phyloP scores from a whole-genome alignment of 2,329 filamentous ascomycete species.

The Sporothrix inflata region DNA sequence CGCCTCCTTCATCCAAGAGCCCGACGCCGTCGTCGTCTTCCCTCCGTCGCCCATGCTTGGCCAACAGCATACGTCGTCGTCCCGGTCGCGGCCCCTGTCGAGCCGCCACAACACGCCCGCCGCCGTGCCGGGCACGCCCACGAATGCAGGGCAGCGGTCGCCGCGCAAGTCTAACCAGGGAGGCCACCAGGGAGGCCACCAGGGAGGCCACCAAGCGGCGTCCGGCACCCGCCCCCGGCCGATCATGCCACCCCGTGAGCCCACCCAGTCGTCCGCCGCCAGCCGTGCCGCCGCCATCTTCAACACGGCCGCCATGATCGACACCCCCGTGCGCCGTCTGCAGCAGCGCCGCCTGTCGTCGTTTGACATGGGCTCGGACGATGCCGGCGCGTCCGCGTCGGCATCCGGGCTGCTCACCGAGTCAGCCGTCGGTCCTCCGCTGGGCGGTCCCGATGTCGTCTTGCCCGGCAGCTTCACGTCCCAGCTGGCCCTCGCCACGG shows the following conservation, averaged over 20 bases:
- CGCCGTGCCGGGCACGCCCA: constrained; percentile 39
- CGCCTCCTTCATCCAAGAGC: too few relatives aligned
- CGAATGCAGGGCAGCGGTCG: constrained; percentile 46
- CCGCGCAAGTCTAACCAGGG: constrained; percentile 50
- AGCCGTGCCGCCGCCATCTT: constrained; percentile 57
- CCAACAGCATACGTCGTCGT: constrained; percentile 33
- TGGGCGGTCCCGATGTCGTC: constrained; percentile 44
- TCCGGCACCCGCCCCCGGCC: constrained; percentile 56
- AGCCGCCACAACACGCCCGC: constrained; percentile 49
- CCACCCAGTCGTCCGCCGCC: constrained; percentile 59
- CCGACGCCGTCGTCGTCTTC: constrained; percentile 39
- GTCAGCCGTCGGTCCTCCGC: constrained; percentile 54
- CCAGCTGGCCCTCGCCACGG: constrained; percentile 74
- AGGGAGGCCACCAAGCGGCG: constrained; percentile 36
- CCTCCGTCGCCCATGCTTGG: constrained; percentile 48
- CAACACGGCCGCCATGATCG: constrained; percentile 43
- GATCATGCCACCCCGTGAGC: constrained; percentile 55
- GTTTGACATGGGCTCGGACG: constrained; percentile 67
- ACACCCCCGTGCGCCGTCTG: constrained; percentile 48
- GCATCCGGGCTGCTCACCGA: constrained; percentile 63
- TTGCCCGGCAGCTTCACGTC: constrained; percentile 79
- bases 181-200: too few relatives aligned
- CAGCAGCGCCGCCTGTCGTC: constrained; percentile 58
- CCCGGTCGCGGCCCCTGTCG: constrained; percentile 44
- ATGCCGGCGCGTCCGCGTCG: neutral